phyloP scores from a whole-genome alignment of 805 yeast genomes.

The Wickerhamomyces bisporus region DNA sequence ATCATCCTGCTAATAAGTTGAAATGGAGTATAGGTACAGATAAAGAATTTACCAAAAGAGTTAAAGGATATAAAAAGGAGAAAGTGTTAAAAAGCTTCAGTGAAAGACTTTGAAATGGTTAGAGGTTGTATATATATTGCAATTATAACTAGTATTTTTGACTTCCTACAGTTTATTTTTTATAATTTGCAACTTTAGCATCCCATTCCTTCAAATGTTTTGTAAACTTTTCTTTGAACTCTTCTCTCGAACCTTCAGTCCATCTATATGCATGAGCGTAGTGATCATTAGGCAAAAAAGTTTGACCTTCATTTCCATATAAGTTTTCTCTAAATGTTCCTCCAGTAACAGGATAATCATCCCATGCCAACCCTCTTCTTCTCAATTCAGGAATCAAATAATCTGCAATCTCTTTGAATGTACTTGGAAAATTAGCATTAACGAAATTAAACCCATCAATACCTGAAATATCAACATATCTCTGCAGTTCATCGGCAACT shows the following conservation, averaged over 20 bases:
- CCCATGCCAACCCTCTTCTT: constrained; percentile 28
- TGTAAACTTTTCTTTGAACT: too few relatives aligned
- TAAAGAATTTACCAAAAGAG: too few relatives aligned
- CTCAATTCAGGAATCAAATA: constrained; percentile 31
- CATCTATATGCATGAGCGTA: constrained; percentile 15
- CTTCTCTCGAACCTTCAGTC: constrained; percentile 28
- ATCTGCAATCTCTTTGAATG: constrained; percentile 34
- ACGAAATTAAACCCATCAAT: constrained; percentile 40
- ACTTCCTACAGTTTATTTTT: too few relatives aligned
- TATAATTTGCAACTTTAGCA: too few relatives aligned
- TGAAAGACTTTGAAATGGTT: too few relatives aligned
- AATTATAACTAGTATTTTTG: too few relatives aligned
- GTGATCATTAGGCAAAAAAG: constrained; percentile 14
- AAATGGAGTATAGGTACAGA: constrained; percentile 29
- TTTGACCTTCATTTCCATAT: constrained; percentile 15
- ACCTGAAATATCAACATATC: constrained; percentile 34
- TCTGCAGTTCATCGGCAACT: constrained; percentile 35
- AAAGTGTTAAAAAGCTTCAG: neutral
- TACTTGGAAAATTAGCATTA: constrained; percentile 30
- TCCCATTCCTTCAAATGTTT: too few relatives aligned
- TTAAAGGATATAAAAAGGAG: neutral
- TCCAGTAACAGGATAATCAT: constrained; percentile 30
- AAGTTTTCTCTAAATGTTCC: constrained; percentile 33
- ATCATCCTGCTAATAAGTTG: constrained; percentile 11
- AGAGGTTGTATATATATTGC: too few relatives aligned